Percentiles rank a stretch among this genome's conserved stretches.
Conservation (phyloP, 148 eudicot genomes). For the Beta vulgaris region DNA sequence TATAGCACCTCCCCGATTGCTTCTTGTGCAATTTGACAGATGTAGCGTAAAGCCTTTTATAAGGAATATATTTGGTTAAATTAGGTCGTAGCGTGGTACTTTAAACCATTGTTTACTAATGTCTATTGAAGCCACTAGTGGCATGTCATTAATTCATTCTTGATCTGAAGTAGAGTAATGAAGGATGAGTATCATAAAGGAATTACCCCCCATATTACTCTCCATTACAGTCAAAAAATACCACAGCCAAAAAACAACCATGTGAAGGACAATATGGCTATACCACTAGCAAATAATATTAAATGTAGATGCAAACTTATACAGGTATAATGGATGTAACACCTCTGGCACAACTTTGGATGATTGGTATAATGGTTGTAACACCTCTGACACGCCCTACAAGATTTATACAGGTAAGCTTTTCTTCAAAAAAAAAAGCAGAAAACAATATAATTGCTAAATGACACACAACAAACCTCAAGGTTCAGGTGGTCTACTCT, state of each 20-base stretch:
- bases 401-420: slow-evolving; percentile 13
- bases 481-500: slow-evolving; percentile 91
- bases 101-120: neutral
- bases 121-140: neutral
- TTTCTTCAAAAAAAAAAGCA: neutral
- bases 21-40: slow-evolving; percentile 90
- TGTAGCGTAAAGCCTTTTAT: slow-evolving; percentile 73
- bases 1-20: slow-evolving; percentile 94
- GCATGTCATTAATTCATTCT: neutral
- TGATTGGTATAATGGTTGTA: slow-evolving; percentile 89
- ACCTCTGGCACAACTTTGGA: slow-evolving; percentile 90
- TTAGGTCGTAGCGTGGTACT: neutral
- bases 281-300: neutral
- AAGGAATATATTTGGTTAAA: neutral
- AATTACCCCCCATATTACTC: neutral
- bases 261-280: neutral
- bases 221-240: neutral
- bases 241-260: neutral
- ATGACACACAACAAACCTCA: slow-evolving; percentile 49
- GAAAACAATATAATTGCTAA: neutral
- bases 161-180: neutral
- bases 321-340: too few relatives aligned
- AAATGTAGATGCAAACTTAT: slow-evolving; percentile 22
- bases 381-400: slow-evolving; percentile 95
- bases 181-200: neutral